Percentiles rank a stretch among this genome's conserved stretches.
phyloP scores from a whole-genome alignment of 176 grass and related monocot species.

The Elymus sibiricus region DNA sequence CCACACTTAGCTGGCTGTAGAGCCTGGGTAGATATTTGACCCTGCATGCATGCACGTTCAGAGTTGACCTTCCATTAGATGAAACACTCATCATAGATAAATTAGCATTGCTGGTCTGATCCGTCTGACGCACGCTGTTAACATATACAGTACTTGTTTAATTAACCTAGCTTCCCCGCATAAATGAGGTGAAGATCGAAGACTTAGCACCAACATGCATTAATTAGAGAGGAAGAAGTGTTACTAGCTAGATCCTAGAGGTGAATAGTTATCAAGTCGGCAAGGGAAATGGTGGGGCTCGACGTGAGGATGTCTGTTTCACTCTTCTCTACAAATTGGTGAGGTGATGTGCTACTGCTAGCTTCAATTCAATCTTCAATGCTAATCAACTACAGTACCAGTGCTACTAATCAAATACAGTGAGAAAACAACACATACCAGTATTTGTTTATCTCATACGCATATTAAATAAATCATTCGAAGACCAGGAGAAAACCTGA shows the following conservation, averaged over 20 bases:
- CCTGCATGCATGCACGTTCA: constrained; percentile 8
- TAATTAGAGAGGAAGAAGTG: neutral
- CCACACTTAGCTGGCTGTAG: neutral
- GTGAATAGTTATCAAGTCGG: neutral
- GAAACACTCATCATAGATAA: neutral
- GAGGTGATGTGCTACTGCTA: neutral
- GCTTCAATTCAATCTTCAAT: constrained; percentile 6
- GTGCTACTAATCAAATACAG: neutral
- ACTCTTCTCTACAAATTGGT: neutral
- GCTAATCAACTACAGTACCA: neutral
- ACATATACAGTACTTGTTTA: neutral
- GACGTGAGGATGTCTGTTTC: neutral
- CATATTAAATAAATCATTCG: neutral
- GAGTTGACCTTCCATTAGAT: constrained; percentile 26
- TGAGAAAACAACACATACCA: neutral
- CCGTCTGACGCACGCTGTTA: neutral
- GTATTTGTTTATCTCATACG: constrained; percentile 1
- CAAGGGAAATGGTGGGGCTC: neutral
- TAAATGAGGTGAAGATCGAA: neutral
- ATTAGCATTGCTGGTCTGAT: neutral
- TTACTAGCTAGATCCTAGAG: neutral
- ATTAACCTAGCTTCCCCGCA: neutral
- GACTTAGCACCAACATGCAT: neutral
- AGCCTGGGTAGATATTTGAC: neutral
- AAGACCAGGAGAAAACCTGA: neutral